Base-by-base conservation (phyloP, 2,329 filamentous ascomycete species). In the Trichoderma citrinoviride region DNA sequence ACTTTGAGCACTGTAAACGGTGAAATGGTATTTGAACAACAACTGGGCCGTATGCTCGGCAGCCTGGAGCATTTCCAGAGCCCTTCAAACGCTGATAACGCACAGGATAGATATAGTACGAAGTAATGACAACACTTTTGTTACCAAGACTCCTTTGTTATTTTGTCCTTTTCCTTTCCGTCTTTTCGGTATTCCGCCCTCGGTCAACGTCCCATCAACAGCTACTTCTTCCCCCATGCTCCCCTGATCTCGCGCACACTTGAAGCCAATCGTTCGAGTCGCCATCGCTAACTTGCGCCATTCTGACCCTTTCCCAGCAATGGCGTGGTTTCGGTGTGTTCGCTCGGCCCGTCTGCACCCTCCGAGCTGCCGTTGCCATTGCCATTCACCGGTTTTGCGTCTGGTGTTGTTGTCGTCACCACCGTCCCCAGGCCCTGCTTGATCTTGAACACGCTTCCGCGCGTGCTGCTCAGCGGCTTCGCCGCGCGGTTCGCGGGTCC, bases 401-500 rank as follows among this genome's bases (percentile, higher is more conserved):
- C 17, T n/a, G 47, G 37, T 3, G 49, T 25, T 3, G 40, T 46
- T 15, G 58, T 19, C 7, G 47, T 61, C 25, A 61, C 58, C 12
- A 54, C 40, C 23, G 50, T 37, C 37, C 14, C 61, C 5, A 77
- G 70, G 27, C 77, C 78, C 68, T 79, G 77, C 77, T 90, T 90
- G 70, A 90, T 87, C 75, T 90, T 90, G 70, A 90, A 87, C 0
- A 87, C 84, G 19, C 85, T 84, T 19, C 83, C 85, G 19, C 82
- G 82, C 1, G 87, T 88, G 64, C 81, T 82, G 73, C 84, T 86
- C 21, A 72, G 73, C 1, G 88, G 88, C 63, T 87, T 86, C 17
- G 84, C 83, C 6, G 88, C 88, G 21, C 84, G 83, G 71, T 90
- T 90, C 1, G 87, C 89, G 0, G 88, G 88, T 0, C 87, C 87